A percentile compares a stretch with the other conserved stretches of the same genome.
These are phyloP conservation scores for Yamadazyma philogaea DNA, from an alignment of 805 yeast genomes.

Conservation along the genomic window DNA sequence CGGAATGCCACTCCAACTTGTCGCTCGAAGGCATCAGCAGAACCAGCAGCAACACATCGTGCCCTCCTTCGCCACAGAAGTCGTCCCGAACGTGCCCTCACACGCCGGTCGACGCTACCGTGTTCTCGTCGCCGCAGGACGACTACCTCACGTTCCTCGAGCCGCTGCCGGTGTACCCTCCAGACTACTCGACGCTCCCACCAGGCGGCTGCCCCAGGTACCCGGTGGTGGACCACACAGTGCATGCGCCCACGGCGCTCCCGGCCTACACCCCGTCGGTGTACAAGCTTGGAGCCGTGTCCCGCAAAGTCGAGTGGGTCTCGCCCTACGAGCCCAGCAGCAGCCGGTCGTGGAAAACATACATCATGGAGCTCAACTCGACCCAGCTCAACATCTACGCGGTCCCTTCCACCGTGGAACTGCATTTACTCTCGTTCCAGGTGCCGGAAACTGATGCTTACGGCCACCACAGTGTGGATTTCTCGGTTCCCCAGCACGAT, in stretches of 20 bases:
- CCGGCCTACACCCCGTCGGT: conserved; percentile 71
- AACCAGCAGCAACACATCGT: conserved; percentile 5
- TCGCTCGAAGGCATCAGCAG: conserved; percentile 6
- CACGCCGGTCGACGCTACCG: no score
- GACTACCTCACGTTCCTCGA: conserved; percentile 32
- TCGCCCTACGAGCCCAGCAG: conserved; percentile 74
- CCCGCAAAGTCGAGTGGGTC: conserved; percentile 70
- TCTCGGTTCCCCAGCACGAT: conserved; percentile 2
- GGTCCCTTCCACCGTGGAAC: conserved; percentile 32
- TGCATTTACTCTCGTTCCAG: conserved; percentile 21
- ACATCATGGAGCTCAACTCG: conserved; percentile 73
- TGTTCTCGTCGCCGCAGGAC: conserved; percentile 13
- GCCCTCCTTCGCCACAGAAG: conserved; percentile 8
- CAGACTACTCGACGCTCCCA: conserved; percentile 33
- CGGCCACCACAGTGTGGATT: conserved; percentile 9
- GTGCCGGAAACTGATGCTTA: conserved; percentile 2
- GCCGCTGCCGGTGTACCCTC: conserved; percentile 39
- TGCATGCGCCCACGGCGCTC: conserved; percentile 33
- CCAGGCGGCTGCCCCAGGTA: conserved; percentile 46
- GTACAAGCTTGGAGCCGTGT: conserved; percentile 52
- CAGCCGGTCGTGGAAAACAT: conserved; percentile 65
- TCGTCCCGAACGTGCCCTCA: not conserved
- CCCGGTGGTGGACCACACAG: conserved; percentile 20
- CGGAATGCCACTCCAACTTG: conserved; percentile 4
- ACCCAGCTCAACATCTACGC: conserved; percentile 76